Percentiles rank a stretch among this genome's conserved stretches.
Evolutionary conservation across 129 eudicot genomes (phyloP).

Genomic region (Kitagawia praeruptora): DNA sequence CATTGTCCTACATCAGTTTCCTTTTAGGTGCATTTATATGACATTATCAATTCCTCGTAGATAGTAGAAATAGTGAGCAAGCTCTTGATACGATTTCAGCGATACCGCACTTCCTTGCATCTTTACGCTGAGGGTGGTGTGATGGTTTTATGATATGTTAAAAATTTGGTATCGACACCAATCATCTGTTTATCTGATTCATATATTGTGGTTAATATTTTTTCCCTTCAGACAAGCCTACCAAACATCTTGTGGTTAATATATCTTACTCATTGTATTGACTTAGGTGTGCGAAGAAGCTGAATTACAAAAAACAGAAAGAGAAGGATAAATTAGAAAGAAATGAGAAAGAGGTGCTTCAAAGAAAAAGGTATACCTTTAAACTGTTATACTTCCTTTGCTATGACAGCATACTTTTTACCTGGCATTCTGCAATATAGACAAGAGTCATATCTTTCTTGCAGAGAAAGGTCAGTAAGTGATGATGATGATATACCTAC

Average conservation of each 20-base stretch:
- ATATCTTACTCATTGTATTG: conserved; percentile 1
- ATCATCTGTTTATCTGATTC: background rate
- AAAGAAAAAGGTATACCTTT: conserved; percentile 50
- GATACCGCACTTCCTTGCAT: background rate
- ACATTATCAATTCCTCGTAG: too few relatives aligned
- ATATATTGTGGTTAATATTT: background rate
- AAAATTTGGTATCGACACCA: background rate
- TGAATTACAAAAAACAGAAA: conserved; percentile 53
- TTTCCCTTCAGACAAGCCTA: background rate
- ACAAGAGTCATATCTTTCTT: conserved; percentile 9
- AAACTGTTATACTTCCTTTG: background rate
- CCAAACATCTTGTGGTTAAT: background rate
- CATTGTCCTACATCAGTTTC: background rate
- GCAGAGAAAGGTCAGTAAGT: conserved; percentile 54
- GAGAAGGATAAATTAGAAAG: conserved; percentile 47
- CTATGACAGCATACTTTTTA: background rate
- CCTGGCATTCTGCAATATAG: background rate
- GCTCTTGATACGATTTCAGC: background rate
- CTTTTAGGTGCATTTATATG: background rate
- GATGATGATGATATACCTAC: conserved; percentile 42
- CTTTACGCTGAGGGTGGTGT: background rate
- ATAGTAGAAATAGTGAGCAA: too few relatives aligned
- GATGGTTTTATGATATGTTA: background rate
- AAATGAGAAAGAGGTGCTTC: conserved; percentile 39
- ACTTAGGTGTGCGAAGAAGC: conserved; percentile 79